Evolutionary conservation across 441 rosid species (phyloP), one percentile per base, ranked within the genome.

Genomic region (Jatropha podagrica): DNA sequence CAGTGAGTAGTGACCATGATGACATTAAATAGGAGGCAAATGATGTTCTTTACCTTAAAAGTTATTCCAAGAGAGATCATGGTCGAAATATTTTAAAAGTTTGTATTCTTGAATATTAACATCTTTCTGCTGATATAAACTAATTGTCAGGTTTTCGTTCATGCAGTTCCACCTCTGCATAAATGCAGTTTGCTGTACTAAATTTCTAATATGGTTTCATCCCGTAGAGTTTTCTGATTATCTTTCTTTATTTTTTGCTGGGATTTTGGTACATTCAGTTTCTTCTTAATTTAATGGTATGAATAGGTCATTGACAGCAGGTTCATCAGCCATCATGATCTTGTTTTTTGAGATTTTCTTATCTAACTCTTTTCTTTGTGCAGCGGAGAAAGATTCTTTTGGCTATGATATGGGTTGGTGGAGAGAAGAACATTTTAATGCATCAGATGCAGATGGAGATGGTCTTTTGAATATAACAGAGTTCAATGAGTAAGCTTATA

Each of bases 401-500:
- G 92, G 92, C 62, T 83, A 85, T 82, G 91, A 92, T 20, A 96
- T 93, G 95, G 99, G 97, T 68, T 96, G 99, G 98, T 93, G 98
- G 99, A 93, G 85, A 82, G 92, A 88, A 82, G 97, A 91, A 79
- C 98, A 96, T 85, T 96, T 96, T 69, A 92, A 91, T 82, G 97
- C 97, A 64, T 90, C 99, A 42, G 98, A 96, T 92, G 92, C 81
- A 18, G 86, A 92, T 86, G 97, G 96, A 83, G 97, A 96, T 89
- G 96, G 97, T 65, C 82, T 88, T 9, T 78, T 96, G 82, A 91
- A 96, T 77, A 65, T 92, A 76, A 92, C 96, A 0, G 97, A 96
- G 88, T 94, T 96, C 82, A 96, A 94, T 68, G 97, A 96, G 99
- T 96, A 83, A 89, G 92, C 38, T 64, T 80, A 70, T 40, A 74